Evolutionary conservation across 2,329 filamentous ascomycete genomes (phyloP).

Genomic region (Metarhizium robertsii): DNA sequence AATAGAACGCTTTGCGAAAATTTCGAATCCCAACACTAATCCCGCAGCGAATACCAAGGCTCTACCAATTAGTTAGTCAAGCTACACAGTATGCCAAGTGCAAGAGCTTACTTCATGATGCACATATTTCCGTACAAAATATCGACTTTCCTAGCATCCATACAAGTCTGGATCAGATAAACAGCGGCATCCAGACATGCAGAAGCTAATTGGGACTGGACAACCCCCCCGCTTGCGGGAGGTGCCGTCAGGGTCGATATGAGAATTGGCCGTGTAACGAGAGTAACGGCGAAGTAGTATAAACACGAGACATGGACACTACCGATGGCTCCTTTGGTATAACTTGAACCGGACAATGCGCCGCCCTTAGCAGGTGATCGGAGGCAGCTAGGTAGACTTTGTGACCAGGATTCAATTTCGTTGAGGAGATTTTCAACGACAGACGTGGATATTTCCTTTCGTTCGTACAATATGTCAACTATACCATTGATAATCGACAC

Average conservation of each 20-base stretch:
- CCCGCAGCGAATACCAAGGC: constrained; percentile 48
- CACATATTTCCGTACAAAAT: constrained; percentile 46
- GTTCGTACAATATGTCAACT: constrained; percentile 30
- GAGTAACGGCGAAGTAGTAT: constrained; percentile 50
- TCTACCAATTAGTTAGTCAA: constrained; percentile 17
- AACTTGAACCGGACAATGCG: constrained; percentile 2
- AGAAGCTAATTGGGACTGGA: constrained; percentile 31
- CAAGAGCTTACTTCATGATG: constrained; percentile 41
- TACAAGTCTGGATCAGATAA: constrained; percentile 45
- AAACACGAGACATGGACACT: constrained; percentile 46
- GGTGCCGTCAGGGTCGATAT: constrained; percentile 37
- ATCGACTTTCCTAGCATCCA: constrained; percentile 33
- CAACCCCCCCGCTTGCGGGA: constrained; percentile 15
- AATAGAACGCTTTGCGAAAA: constrained; percentile 38
- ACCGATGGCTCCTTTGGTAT: constrained; percentile 29
- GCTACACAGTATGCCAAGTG: background rate
- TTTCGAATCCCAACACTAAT: constrained; percentile 45
- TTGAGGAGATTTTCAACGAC: constrained; percentile 30
- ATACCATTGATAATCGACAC: constrained; percentile 35
- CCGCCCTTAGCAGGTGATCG: constrained; percentile 11
- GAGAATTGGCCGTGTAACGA: constrained; percentile 46
- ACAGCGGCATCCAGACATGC: constrained; percentile 47
- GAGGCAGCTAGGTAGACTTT: constrained; percentile 28
- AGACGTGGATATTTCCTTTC: constrained; percentile 19
- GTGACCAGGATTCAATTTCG: constrained; percentile 36